These are phyloP conservation scores for Saccharomycopsis sp. DNA, from an alignment of 805 yeast genomes.

Conservation along the genomic window DNA sequence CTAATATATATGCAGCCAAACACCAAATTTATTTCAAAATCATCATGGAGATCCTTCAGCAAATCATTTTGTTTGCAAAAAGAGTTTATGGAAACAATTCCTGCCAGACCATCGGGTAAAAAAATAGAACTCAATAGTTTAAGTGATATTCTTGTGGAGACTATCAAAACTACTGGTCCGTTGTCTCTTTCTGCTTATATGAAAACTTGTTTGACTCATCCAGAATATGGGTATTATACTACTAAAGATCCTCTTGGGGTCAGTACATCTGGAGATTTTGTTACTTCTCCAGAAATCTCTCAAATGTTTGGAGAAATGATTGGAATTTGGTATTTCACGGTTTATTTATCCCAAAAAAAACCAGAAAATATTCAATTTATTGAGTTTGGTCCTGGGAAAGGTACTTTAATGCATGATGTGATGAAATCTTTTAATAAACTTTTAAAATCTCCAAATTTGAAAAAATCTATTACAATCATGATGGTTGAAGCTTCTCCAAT, in stretches of 20 bases:
- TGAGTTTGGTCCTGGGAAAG: conserved; percentile 83
- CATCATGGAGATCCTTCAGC: too few species aligned
- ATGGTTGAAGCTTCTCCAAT: conserved; percentile 67
- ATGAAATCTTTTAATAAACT: conserved; percentile 38
- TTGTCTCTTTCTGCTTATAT: conserved; percentile 62
- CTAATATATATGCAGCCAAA: too few species aligned
- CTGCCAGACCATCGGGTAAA: too few species aligned
- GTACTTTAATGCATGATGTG: conserved; percentile 65
- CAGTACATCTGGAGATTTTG: conserved; percentile 52
- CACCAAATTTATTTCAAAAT: too few species aligned
- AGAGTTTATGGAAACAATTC: too few species aligned
- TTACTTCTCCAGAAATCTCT: conserved; percentile 80
- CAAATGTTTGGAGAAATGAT: conserved; percentile 81
- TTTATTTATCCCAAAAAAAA: conserved; percentile 47
- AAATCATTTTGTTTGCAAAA: too few species aligned
- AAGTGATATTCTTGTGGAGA: conserved; percentile 32
- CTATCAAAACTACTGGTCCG: conserved; percentile 66
- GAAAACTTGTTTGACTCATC: conserved; percentile 75
- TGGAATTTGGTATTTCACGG: conserved; percentile 58
- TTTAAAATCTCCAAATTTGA: conserved; percentile 19
- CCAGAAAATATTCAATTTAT: conserved; percentile 35
- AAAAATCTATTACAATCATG: conserved; percentile 31
- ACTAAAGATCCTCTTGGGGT: conserved; percentile 62
- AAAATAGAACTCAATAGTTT: too few species aligned
- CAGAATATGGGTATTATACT: conserved; percentile 69